These are phyloP conservation scores for Kuraishia hungarica DNA, from an alignment of 805 yeast genomes.

Conservation along the genomic window DNA sequence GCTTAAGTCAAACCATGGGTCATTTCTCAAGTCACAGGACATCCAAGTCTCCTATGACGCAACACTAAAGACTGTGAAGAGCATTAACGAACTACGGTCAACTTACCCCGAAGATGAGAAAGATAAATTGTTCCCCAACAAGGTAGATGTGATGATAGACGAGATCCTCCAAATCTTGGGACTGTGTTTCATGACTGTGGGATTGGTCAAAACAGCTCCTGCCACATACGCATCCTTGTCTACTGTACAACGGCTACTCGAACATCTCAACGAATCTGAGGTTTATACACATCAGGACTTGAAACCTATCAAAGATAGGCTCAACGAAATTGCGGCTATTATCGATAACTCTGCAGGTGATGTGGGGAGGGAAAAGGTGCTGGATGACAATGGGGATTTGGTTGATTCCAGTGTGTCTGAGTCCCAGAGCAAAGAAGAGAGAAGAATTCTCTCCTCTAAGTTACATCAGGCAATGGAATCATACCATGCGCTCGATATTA, in stretches of 20 bases:
- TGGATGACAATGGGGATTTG: constrained; percentile 10
- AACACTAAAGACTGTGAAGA: constrained; percentile 46
- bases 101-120: constrained; percentile 5
- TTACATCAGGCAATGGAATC: constrained; percentile 52
- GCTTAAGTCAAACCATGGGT: constrained; percentile 55
- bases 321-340: constrained; percentile 61
- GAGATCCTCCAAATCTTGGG: constrained; percentile 86
- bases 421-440: constrained; percentile 42
- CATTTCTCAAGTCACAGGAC: constrained; percentile 59
- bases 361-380: constrained; percentile 31
- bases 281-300: constrained; percentile 83
- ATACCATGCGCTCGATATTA: constrained; percentile 46
- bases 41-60: constrained; percentile 51
- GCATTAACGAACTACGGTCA: constrained; percentile 39
- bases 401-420: constrained; percentile 15
- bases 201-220: constrained; percentile 83
- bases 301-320: constrained; percentile 64
- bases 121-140: constrained; percentile 28
- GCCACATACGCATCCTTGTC: constrained; percentile 87
- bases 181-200: constrained; percentile 85
- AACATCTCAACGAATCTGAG: constrained; percentile 72
- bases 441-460: constrained; percentile 54
- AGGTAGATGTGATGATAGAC: constrained; percentile 69
- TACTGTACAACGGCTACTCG: constrained; percentile 77
- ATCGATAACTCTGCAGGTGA: constrained; percentile 46